phyloP scores from a whole-genome alignment of 2,329 filamentous ascomycete species.

The Lojkania enalia region DNA sequence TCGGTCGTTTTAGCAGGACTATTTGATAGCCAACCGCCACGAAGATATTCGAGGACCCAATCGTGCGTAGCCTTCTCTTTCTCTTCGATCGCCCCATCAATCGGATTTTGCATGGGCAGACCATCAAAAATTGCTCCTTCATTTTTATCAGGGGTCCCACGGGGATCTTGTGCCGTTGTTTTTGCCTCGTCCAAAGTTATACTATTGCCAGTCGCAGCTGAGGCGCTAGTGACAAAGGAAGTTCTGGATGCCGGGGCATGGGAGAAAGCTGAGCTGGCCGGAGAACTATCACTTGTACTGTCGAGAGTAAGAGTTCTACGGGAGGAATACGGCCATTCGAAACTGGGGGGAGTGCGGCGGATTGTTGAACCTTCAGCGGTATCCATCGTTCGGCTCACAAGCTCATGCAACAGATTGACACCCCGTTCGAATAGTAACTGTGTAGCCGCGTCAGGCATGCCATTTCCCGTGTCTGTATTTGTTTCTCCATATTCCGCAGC shows the following conservation, averaged over 20 bases:
- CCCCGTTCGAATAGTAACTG: too few relatives aligned
- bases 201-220: not conserved
- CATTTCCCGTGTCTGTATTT: too few relatives aligned
- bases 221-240: not conserved
- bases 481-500: too few relatives aligned
- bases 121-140: too few relatives aligned
- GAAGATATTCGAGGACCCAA: constrained; percentile 17
- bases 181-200: not conserved
- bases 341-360: not conserved
- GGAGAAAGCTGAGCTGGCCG: not conserved
- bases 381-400: constrained; percentile 7
- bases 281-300: not conserved
- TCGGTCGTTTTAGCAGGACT: constrained; percentile 2
- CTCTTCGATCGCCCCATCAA: not conserved
- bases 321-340: not conserved
- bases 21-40: constrained; percentile 11
- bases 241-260: not conserved
- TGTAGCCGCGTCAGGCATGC: too few relatives aligned
- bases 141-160: too few relatives aligned
- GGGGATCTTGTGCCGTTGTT: too few relatives aligned
- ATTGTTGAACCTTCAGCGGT: not conserved
- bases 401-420: constrained; percentile 13
- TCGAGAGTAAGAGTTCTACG: not conserved
- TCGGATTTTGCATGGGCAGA: not conserved
- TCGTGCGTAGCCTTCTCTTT: constrained; percentile 6